Evolutionary conservation across 192 early-diverging fungal species (phyloP).

Genomic region (Backusella luteola): DNA sequence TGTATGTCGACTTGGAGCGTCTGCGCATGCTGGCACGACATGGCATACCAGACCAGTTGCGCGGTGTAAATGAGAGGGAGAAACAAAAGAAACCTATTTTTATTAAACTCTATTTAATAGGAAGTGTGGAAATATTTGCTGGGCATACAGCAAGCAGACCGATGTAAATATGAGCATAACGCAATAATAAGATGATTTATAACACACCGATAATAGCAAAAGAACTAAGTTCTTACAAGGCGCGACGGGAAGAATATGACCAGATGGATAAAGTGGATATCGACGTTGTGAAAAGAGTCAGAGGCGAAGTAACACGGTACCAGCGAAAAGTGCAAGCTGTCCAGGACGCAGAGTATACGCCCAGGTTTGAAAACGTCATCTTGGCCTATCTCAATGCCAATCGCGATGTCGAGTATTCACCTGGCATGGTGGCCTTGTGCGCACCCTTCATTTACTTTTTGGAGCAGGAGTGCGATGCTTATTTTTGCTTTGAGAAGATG

Average conservation of each 20-base stretch:
- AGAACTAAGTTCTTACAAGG: conserved; percentile 55
- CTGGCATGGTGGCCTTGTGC: conserved; percentile 71
- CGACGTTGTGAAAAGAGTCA: conserved; percentile 70
- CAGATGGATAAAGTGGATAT: conserved; percentile 67
- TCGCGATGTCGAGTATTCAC: conserved; percentile 70
- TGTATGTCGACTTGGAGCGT: conserved; percentile 78
- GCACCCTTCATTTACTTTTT: conserved; percentile 79
- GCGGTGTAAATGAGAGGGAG: conserved; percentile 42
- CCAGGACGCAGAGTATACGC: conserved; percentile 12
- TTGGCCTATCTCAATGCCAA: conserved; percentile 78
- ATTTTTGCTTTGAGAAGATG: conserved; percentile 75
- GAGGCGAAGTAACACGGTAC: conserved; percentile 73
- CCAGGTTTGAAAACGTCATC: conserved; percentile 77
- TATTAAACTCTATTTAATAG: conserved; percentile 28
- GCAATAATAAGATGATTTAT: too few relatives aligned
- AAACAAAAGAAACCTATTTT: background rate
- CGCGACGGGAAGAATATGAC: conserved; percentile 60
- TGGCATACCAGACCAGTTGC: conserved; percentile 80
- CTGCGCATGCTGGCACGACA: conserved; percentile 72
- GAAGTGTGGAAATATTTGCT: conserved; percentile 87
- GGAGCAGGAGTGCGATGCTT: conserved; percentile 71
- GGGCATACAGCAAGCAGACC: conserved; percentile 76
- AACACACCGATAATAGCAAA: conserved; percentile 31
- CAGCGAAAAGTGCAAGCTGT: conserved; percentile 34
- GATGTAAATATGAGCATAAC: conserved; percentile 41